Base-by-base conservation (phyloP, 768 basidiomycete species). In the Tephrocybe rancida region DNA sequence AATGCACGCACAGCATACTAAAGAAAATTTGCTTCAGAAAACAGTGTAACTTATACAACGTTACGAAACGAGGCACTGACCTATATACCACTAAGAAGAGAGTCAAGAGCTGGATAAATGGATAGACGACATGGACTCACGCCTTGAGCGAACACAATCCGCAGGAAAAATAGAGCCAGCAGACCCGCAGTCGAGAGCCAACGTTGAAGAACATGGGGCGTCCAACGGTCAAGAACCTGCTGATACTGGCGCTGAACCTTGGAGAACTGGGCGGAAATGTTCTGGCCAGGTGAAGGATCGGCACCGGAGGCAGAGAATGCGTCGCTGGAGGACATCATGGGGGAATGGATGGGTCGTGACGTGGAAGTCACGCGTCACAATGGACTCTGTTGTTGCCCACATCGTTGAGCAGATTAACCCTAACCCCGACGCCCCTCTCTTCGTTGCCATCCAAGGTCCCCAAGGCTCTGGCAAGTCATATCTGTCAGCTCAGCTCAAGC, bases 391-490 rank as follows among this genome's bases (percentile, higher is more conserved):
- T 58, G 59, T 49, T 44, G 60, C 30, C 45, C 61, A 51, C 44
- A 65, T 73, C 44, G 58, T 63, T 16, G 54, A 61, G 18, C 69
- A 72, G 57, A 48, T 62, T 66, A 39, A 57, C 56, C 41, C 67
- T 73, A 55, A 58, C 71, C 14, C 57, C 54, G 25, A 44, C 46
- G 44, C 53, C 21, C 94, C 95, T 3, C 73, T 97, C 14, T 88
- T 97, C 56, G 84, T 95, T 11, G 94, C 86, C 2, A 64, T 97
- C 14, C 95, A 97, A 71, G 95, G 95, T 0, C 94, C 95, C 0
- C 95, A 98, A 70, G 95, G 95, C 10, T 90, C 89, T 48, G 95
- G 95, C 29, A 98, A 98, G 74, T 88, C 94, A 0, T 92, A 81
- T 64, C 76, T 93, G 24, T 85, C 90, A 4, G 75, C 78, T 5